Percentiles rank a stretch among this genome's conserved stretches.
phyloP scores from a whole-genome alignment of 805 yeast species.

The Barnettozyma siamensis region DNA sequence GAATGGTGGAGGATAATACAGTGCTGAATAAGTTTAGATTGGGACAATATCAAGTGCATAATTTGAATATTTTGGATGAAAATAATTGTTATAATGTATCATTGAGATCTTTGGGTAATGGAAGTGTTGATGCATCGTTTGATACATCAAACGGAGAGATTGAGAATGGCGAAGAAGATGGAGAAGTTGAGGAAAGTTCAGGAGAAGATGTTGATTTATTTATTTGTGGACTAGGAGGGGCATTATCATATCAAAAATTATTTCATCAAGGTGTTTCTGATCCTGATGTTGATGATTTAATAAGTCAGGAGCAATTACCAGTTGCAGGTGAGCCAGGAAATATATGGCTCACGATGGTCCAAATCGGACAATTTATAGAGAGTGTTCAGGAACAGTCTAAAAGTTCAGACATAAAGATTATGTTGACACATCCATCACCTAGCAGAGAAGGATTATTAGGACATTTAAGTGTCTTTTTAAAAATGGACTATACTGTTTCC shows the following conservation, averaged over 20 bases:
- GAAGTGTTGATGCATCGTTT: neutral
- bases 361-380: slow-evolving; percentile 59
- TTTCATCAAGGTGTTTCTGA: slow-evolving; percentile 55
- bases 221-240: slow-evolving; percentile 69
- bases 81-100: slow-evolving; percentile 36
- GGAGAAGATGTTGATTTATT: slow-evolving; percentile 41
- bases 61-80: slow-evolving; percentile 60
- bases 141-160: neutral
- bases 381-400: slow-evolving; percentile 37
- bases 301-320: slow-evolving; percentile 34
- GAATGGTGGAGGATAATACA: slow-evolving; percentile 67
- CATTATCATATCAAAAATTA: slow-evolving; percentile 56
- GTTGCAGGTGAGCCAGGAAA: slow-evolving; percentile 61
- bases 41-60: slow-evolving; percentile 48
- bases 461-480: slow-evolving; percentile 58
- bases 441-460: slow-evolving; percentile 63
- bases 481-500: slow-evolving; percentile 69
- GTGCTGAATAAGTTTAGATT: slow-evolving; percentile 58
- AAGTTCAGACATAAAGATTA: slow-evolving; percentile 47
- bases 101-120: neutral
- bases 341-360: slow-evolving; percentile 68
- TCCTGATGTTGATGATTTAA: slow-evolving; percentile 16
- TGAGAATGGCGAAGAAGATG: neutral
- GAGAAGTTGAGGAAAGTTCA: slow-evolving; percentile 12
- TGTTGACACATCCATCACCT: slow-evolving; percentile 67